Conservation (phyloP, 495 filamentous ascomycete species). For the Stereocaulon alpinum region DNA sequence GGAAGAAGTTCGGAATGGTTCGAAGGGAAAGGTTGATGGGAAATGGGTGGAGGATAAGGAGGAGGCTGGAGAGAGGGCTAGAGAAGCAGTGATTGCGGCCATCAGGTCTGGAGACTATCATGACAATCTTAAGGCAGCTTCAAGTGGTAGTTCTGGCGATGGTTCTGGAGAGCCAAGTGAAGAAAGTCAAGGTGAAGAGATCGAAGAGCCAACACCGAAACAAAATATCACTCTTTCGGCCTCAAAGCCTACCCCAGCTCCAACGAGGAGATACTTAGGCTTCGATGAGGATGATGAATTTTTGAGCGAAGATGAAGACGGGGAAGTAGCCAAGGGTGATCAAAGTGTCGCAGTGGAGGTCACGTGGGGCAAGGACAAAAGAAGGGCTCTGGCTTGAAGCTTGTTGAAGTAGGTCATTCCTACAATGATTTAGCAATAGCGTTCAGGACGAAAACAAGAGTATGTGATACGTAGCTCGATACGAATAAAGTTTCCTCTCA, state of each 20-base stretch:
- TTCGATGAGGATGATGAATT: constrained; percentile 91
- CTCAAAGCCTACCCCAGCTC: constrained; percentile 22
- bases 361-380: background rate
- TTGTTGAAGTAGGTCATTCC: background rate
- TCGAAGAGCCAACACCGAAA: constrained; percentile 9
- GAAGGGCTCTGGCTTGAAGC: background rate
- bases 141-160: constrained; percentile 44
- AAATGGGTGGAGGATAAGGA: constrained; percentile 93
- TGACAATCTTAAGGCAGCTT: constrained; percentile 37
- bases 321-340: constrained; percentile 28
- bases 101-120: constrained; percentile 54
- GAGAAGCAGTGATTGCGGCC: constrained; percentile 70
- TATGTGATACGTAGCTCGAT: background rate
- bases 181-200: constrained; percentile 34
- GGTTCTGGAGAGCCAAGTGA: constrained; percentile 31
- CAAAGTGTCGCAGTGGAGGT: background rate
- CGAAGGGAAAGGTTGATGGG: constrained; percentile 64
- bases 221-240: constrained; percentile 21
- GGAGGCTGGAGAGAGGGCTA: constrained; percentile 67
- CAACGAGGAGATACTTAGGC: constrained; percentile 54
- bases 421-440: background rate
- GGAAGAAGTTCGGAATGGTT: constrained; percentile 63
- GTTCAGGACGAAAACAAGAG: background rate
- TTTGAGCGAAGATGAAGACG: constrained; percentile 68
- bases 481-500: too few species aligned